Evolutionary conservation across 371 early-diverging fungal species (phyloP).

Genomic region (Mortierella sp.): DNA sequence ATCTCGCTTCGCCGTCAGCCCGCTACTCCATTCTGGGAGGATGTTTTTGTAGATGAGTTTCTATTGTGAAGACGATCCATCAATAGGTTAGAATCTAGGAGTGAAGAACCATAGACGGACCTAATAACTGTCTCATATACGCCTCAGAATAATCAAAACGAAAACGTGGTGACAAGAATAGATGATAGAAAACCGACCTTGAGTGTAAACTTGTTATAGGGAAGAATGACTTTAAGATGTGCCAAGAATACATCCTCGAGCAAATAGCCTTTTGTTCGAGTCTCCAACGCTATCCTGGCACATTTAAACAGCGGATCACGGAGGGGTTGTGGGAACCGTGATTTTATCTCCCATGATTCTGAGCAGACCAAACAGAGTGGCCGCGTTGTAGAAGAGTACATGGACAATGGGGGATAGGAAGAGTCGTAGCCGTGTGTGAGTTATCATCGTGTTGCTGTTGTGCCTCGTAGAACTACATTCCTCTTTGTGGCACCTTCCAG

Average conservation of each 20-base stretch:
- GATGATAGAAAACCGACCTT: conserved; percentile 36
- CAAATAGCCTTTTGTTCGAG: conserved; percentile 29
- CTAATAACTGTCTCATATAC: too few species aligned
- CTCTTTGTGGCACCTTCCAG: neutral
- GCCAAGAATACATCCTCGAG: conserved; percentile 57
- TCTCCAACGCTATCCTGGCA: conserved; percentile 55
- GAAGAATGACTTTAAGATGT: conserved; percentile 59
- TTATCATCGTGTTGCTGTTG: neutral
- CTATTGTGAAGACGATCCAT: neutral
- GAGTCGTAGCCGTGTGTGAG: neutral
- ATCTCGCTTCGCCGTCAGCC: conserved; percentile 8
- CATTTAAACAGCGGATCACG: conserved; percentile 57
- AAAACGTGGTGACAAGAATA: neutral
- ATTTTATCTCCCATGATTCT: conserved; percentile 54
- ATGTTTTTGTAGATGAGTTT: conserved; percentile 33
- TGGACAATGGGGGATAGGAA: neutral
- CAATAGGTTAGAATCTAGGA: too few species aligned
- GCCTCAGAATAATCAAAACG: neutral
- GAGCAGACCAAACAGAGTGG: too few species aligned
- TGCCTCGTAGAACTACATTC: neutral
- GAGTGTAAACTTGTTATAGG: conserved; percentile 63
- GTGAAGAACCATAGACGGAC: too few species aligned
- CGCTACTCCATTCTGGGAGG: conserved; percentile 25
- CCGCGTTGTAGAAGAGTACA: conserved; percentile 1
- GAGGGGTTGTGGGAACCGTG: conserved; percentile 58